Evolutionary conservation across 257 asterid species (phyloP), one percentile per base, ranked within the genome.

Genomic region (Eustoma russellianum): DNA sequence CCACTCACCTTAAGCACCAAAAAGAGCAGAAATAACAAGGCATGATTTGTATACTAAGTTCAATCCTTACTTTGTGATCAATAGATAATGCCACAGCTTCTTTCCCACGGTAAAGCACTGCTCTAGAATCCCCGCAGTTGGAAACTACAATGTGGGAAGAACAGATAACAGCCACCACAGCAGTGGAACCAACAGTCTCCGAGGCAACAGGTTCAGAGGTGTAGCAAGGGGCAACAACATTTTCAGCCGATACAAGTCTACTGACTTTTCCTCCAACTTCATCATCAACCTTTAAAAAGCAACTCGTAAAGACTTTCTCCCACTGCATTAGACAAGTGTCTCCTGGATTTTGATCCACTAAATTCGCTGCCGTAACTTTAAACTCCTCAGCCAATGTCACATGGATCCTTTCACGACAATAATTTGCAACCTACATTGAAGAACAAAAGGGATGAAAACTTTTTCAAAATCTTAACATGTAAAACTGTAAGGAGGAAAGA

Each of bases 91-190:
- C 74, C n/a, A 86, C 48, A 0, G 83, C 86, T 71, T 86, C 94
- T 75, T 83, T 86, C 66, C 95, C 94, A 52, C 95, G 95, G 54
- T 70, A 86, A 52, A 86, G 88, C 43, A 86, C 94, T 38, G 91
- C 95, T 70, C 95, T 70, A 1, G 95, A 86, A 69, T 86, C 95
- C 62, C 95, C 95, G 47, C 94, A 83, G 51, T 86, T 86, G 53
- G 91, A 77, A 54, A 86, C 91, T 69, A 86, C 55, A 24, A 86
- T 79, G 66, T 86, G 94, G 60, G 95, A 86, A 13, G 95, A 86
- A 50, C 84, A 80, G 41, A 86, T 59, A 43, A 83, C 81, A 3
- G 86, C 94, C 68, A 83, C 91, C 41, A 86, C 95, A 7, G 95
- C 94, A 30, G 95, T 86, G 3, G 95, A 80, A 45, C 95, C 95